Evolutionary conservation across 1,284 basidiomycete species (phyloP).

Genomic region (Amylostereum chailletii): DNA sequence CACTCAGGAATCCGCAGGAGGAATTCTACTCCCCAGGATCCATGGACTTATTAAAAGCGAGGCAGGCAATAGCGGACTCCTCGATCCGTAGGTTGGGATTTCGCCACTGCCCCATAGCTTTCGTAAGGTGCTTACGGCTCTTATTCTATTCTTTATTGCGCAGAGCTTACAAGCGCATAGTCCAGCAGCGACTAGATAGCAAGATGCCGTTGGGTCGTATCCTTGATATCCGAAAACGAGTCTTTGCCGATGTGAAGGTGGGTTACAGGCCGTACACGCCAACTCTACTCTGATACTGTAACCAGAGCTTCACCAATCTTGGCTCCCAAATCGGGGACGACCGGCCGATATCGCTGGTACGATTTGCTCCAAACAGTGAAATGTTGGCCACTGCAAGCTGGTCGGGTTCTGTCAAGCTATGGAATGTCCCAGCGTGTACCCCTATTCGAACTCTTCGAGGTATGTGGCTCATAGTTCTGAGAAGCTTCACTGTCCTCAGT

Average conservation of each 20-base stretch:
- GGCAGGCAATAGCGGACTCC: conserved; percentile 82
- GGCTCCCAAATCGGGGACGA: conserved; percentile 98
- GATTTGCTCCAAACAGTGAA: conserved; percentile 89
- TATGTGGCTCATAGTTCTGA: conserved; percentile 20
- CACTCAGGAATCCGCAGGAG: conserved; percentile 48
- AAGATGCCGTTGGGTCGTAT: conserved; percentile 84
- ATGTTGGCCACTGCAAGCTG: conserved; percentile 90
- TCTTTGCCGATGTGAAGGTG: conserved; percentile 87
- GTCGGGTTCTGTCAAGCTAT: conserved; percentile 91
- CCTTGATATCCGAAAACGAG: conserved; percentile 84
- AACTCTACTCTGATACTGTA: not conserved
- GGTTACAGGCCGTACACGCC: conserved; percentile 15
- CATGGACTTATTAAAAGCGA: conserved; percentile 75
- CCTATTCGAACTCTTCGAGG: conserved; percentile 67
- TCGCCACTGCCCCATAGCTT: conserved; percentile 39
- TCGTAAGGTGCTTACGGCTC: conserved; percentile 73
- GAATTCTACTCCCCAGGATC: conserved; percentile 96
- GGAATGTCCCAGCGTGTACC: conserved; percentile 89
- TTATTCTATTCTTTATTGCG: conserved; percentile 28
- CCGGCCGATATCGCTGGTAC: conserved; percentile 86
- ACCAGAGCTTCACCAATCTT: conserved; percentile 79
- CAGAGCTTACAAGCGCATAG: conserved; percentile 90
- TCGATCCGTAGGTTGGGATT: conserved; percentile 87
- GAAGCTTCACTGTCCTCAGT: not conserved
- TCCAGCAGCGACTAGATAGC: conserved; percentile 83